Evolutionary conservation across 2,329 filamentous ascomycete species (phyloP).

Genomic region (Teratosphaeria nubilosa): DNA sequence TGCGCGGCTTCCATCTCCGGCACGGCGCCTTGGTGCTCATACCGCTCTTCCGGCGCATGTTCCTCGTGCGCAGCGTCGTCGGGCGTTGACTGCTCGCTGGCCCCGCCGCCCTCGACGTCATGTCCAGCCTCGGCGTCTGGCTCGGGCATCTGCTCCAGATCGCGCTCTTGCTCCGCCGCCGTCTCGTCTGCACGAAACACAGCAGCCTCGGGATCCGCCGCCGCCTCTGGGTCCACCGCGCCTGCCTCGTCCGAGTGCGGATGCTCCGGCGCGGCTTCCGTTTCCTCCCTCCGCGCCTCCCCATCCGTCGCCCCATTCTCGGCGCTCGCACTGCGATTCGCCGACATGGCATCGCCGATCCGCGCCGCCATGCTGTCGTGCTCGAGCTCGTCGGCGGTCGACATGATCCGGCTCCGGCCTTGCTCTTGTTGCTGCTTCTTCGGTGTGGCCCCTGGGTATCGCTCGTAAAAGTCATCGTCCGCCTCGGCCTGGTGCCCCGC

Average conservation of each 20-base stretch:
- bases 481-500: too few relatives aligned
- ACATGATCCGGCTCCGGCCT: neutral
- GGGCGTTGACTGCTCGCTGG: neutral
- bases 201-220: slow-evolving; percentile 13
- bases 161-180: slow-evolving; percentile 13
- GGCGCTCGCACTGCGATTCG: slow-evolving; percentile 6
- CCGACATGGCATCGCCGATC: slow-evolving; percentile 2
- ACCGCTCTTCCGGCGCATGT: slow-evolving; percentile 23
- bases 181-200: slow-evolving; percentile 14
- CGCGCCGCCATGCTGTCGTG: slow-evolving; percentile 4
- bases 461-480: slow-evolving; percentile 28
- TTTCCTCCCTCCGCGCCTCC: slow-evolving; percentile 5
- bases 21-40: slow-evolving; percentile 38
- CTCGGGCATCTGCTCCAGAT: slow-evolving; percentile 14
- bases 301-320: slow-evolving; percentile 3
- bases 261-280: slow-evolving; percentile 2
- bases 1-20: slow-evolving; percentile 37
- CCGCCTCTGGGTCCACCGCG: neutral
- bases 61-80: neutral
- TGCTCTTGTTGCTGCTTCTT: slow-evolving; percentile 7
- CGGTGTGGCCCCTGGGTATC: slow-evolving; percentile 20
- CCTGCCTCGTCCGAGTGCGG: neutral
- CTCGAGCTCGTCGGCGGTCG: neutral
- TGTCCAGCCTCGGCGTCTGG: slow-evolving; percentile 3
- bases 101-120: neutral